Evolutionary conservation across 2,329 filamentous ascomycete species (phyloP).

Genomic region (Alternaria ethzedia): DNA sequence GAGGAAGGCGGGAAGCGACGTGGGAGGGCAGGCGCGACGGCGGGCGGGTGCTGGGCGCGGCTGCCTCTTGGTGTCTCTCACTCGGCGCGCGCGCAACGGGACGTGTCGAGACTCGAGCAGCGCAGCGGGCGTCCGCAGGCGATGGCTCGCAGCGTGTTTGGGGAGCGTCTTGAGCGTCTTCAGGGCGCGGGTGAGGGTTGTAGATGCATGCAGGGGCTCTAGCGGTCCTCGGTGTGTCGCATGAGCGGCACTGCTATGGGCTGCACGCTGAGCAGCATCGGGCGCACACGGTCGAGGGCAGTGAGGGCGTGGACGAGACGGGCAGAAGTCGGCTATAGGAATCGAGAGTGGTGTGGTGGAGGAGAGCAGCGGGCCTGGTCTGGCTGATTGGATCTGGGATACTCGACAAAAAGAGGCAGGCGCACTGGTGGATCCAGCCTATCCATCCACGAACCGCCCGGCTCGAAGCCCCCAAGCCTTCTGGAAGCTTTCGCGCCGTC

Average conservation of each 20-base stretch:
- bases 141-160: background rate
- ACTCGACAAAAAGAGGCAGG: conserved; percentile 16
- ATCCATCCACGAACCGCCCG: conserved; percentile 3
- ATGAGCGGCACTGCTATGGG: conserved; percentile 38
- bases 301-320: background rate
- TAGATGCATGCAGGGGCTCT: conserved; percentile 22
- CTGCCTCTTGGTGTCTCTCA: conserved; percentile 2
- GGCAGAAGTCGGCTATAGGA: conserved; percentile 5
- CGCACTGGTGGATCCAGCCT: conserved; percentile 10
- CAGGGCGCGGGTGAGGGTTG: background rate
- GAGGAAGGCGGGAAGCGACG: conserved; percentile 11
- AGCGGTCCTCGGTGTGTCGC: conserved; percentile 33
- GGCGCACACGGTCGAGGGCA: conserved; percentile 15
- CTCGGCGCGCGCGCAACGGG: background rate
- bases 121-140: background rate
- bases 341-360: conserved; percentile 4
- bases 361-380: conserved; percentile 16
- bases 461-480: conserved; percentile 21
- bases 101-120: background rate
- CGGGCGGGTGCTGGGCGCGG: conserved; percentile 12
- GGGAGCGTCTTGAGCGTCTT: background rate
- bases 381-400: conserved; percentile 5
- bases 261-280: conserved; percentile 40
- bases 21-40: conserved; percentile 12
- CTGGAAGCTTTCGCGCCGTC: conserved; percentile 18